A percentile compares a stretch with the other conserved stretches of the same genome.
Conservation (phyloP, 768 basidiomycete species). For the Rhizopogon vesiculosus region DNA sequence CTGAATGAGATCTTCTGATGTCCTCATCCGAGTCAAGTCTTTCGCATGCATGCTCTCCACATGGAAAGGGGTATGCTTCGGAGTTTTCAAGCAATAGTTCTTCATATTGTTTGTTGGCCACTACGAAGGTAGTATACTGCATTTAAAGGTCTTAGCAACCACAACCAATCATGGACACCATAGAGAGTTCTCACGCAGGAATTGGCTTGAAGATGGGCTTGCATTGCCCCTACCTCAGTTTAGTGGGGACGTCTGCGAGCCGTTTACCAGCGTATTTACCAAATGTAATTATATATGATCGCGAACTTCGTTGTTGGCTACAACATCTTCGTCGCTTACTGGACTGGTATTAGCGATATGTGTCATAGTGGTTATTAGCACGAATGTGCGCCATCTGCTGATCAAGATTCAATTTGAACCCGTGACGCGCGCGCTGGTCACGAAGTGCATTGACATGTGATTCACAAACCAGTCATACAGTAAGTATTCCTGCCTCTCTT, state of each 20-base stretch:
- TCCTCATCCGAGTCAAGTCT: slow-evolving; percentile 5
- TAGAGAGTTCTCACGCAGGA: slow-evolving; percentile 11
- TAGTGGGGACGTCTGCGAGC: neutral
- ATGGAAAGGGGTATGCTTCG: slow-evolving; percentile 8
- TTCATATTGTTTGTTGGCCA: slow-evolving; percentile 12
- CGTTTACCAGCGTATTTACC: neutral
- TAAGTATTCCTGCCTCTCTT: too few species aligned
- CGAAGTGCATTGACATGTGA: too few species aligned
- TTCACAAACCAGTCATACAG: too few species aligned
- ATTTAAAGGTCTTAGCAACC: neutral
- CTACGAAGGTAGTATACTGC: slow-evolving; percentile 5
- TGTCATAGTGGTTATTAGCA: neutral
- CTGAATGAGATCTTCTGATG: slow-evolving; percentile 12
- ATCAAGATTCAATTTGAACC: too few species aligned
- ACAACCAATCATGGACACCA: neutral
- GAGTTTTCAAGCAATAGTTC: slow-evolving; percentile 9
- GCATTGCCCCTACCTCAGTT: slow-evolving; percentile 2
- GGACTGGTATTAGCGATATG: neutral
- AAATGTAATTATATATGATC: slow-evolving; percentile 9
- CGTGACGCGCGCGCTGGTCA: too few species aligned
- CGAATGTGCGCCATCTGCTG: too few species aligned
- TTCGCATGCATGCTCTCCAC: neutral
- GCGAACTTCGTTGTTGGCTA: neutral
- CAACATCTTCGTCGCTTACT: neutral
- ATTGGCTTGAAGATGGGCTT: neutral